Conservation (phyloP, 371 early-diverging fungal genomes). For the Rhizopus delemar region DNA sequence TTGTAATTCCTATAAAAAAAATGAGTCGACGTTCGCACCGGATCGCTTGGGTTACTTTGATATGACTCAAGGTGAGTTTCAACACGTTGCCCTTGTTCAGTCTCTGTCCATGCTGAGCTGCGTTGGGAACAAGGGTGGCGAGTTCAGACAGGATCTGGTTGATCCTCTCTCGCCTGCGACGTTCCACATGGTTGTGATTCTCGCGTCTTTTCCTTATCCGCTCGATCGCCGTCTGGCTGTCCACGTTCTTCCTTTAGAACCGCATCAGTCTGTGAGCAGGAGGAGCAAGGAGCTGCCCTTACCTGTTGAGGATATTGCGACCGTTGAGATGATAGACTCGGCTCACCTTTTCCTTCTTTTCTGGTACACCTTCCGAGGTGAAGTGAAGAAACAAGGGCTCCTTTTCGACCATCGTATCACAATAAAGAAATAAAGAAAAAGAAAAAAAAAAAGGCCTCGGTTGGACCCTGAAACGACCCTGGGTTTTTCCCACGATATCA, state of each 20-base stretch:
- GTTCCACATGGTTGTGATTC: slow-evolving; percentile 69
- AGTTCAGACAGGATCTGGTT: slow-evolving; percentile 56
- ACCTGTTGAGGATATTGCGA: slow-evolving; percentile 59
- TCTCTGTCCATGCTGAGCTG: slow-evolving; percentile 34
- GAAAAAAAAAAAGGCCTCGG: background rate
- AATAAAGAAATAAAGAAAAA: slow-evolving; percentile 2
- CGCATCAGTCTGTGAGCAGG: too few relatives aligned
- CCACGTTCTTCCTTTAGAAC: slow-evolving; percentile 43
- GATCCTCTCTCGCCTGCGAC: slow-evolving; percentile 65
- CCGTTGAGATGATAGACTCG: slow-evolving; percentile 59
- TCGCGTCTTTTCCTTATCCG: slow-evolving; percentile 64
- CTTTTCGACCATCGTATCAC: slow-evolving; percentile 6
- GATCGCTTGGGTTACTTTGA: slow-evolving; percentile 16
- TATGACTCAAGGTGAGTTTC: slow-evolving; percentile 38
- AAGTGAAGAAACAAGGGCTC: slow-evolving; percentile 33
- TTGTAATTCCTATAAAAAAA: slow-evolving; percentile 19
- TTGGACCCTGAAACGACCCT: too few relatives aligned
- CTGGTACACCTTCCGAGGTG: slow-evolving; percentile 32
- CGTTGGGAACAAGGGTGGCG: slow-evolving; percentile 45
- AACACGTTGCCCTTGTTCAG: slow-evolving; percentile 50
- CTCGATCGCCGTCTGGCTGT: slow-evolving; percentile 63
- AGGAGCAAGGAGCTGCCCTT: too few relatives aligned
- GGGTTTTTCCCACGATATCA: too few relatives aligned
- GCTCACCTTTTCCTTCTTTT: slow-evolving; percentile 34
- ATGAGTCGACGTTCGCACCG: background rate